Conservation (phyloP, 306 rosid genomes). For the Vigna trinervia region DNA sequence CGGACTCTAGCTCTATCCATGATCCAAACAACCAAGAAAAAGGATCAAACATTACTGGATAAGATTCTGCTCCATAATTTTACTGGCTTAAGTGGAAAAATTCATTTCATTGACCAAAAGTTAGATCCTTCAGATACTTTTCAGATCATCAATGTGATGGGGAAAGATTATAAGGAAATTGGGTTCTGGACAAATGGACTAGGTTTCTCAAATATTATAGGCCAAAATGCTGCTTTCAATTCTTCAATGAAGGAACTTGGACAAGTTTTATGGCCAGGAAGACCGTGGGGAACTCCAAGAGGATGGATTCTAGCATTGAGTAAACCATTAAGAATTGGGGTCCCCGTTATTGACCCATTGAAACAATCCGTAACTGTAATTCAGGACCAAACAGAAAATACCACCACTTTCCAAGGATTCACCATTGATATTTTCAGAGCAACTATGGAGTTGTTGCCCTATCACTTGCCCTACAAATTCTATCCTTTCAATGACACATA, state of each 20-base stretch:
- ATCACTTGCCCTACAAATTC: conserved; percentile 19
- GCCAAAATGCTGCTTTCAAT: neutral
- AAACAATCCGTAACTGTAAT: conserved; percentile 45
- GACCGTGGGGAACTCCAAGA: too few species aligned
- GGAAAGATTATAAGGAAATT: conserved; percentile 24
- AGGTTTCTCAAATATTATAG: neutral
- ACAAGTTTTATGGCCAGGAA: neutral
- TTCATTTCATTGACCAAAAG: conserved; percentile 41
- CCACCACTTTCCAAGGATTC: conserved; percentile 38
- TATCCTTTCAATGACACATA: conserved; percentile 48
- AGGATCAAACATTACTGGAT: conserved; percentile 38
- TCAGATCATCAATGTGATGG: conserved; percentile 57
- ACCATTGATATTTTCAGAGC: conserved; percentile 48
- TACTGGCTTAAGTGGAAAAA: conserved; percentile 48
- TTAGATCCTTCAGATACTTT: conserved; percentile 30
- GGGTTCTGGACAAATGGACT: neutral
- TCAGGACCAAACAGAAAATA: conserved; percentile 19
- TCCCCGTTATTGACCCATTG: conserved; percentile 43
- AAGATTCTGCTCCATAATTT: conserved; percentile 41
- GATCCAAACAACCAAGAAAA: conserved; percentile 29
- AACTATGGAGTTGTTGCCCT: conserved; percentile 47
- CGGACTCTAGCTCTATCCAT: conserved; percentile 46
- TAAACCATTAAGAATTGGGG: conserved; percentile 48
- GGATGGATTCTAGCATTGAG: conserved; percentile 1
- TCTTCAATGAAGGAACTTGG: neutral